Conservation (phyloP, 495 filamentous ascomycete species). For the Penicillium canariense region DNA sequence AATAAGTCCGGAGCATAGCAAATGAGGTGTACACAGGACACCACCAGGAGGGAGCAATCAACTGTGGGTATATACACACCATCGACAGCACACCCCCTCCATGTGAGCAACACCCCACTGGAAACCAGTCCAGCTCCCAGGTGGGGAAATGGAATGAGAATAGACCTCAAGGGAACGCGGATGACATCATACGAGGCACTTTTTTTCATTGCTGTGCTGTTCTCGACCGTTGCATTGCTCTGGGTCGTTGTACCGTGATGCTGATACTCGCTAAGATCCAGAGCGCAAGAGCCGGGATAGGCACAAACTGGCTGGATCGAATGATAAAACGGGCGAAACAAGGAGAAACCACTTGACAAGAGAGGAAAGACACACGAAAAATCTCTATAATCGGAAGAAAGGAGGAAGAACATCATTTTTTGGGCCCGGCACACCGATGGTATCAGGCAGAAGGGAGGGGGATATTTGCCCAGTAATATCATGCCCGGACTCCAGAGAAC, state of each 20-base stretch:
- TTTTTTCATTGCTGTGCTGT: slow-evolving; percentile 16
- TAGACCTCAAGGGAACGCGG: slow-evolving; percentile 1
- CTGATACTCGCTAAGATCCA: slow-evolving; percentile 26
- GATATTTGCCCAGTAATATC: slow-evolving; percentile 39
- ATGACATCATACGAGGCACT: slow-evolving; percentile 21
- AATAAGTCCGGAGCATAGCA: too few relatives aligned
- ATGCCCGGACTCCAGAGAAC: slow-evolving; percentile 40
- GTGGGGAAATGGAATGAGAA: not conserved
- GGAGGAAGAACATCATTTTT: slow-evolving; percentile 25
- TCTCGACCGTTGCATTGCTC: slow-evolving; percentile 18
- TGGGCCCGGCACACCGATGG: slow-evolving; percentile 31
- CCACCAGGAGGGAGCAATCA: too few relatives aligned
- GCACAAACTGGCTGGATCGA: slow-evolving; percentile 10
- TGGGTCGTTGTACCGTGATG: slow-evolving; percentile 12
- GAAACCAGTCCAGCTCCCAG: not conserved
- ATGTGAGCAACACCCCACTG: not conserved
- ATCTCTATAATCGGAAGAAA: slow-evolving; percentile 37
- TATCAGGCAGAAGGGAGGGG: slow-evolving; percentile 31
- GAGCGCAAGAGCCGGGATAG: slow-evolving; percentile 8
- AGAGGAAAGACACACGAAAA: slow-evolving; percentile 21
- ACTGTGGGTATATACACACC: not conserved
- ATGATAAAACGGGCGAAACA: slow-evolving; percentile 6
- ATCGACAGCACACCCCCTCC: not conserved
- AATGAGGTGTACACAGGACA: too few relatives aligned
- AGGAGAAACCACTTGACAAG: slow-evolving; percentile 6